Base-by-base conservation (phyloP, 1,284 basidiomycete species). In the Puccinia brachypodii region DNA sequence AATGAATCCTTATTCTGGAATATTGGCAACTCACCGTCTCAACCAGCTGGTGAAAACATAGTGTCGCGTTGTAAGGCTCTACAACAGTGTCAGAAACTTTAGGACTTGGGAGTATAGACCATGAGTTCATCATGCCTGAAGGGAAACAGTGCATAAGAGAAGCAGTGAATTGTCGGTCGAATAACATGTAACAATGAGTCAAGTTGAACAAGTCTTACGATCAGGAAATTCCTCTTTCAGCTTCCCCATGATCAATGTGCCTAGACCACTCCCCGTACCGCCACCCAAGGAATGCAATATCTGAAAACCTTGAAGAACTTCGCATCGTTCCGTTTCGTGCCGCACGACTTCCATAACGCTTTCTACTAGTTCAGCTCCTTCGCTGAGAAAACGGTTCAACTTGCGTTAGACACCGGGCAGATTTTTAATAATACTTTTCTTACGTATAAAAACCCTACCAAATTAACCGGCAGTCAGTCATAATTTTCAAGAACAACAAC, bases 221-320 rank as follows among this genome's bases (percentile, higher is more conserved):
- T 87, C 86, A 11, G 86, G 86, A 84, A 82, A 86, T 83, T 86
- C 86, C 80, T 86, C 85, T 68, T 85, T 85, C 80, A 87, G 84
- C 85, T 87, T 87, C 83, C 85, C 85, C 82, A 87, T 83, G 79
- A 87, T 83, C 47, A 85, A 83, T 13, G 86, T 87, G 76, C 86
- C 86, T 82, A 87, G 84, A 72, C 86, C 86, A 77, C 86, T 85
- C 80, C 86, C 86, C 47, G 86, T 87, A 82, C 86, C 86, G 83
- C 86, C 86, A 83, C 86, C 86, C 76, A 87, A 83, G 60, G 86
- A 86, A 84, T 87, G 86, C 64, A 85, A 84, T 62, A 87, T 83
- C 83, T 86, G 86, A 85, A 87, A 87, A 56, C 86, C 86, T 83
- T 87, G 86, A 68, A 87, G 85, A 84, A 86, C 85, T 82, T 87